Evolutionary conservation across 169 alveolate species (phyloP).

Genomic region (Eimeria tenella): DNA sequence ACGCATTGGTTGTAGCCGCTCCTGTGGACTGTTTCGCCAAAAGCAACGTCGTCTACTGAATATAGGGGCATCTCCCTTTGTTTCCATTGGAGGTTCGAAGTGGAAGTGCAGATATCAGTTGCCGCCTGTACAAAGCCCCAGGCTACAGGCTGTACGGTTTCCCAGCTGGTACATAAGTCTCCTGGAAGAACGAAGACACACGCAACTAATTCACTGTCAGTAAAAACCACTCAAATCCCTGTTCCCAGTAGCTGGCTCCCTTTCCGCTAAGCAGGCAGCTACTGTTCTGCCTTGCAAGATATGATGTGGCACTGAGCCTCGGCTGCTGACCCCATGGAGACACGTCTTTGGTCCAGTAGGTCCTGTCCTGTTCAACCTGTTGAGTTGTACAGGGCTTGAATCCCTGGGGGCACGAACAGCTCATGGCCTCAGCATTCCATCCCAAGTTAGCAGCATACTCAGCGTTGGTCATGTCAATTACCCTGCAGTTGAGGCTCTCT

Average conservation of each 20-base stretch:
- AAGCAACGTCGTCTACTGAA: slow-evolving; percentile 30
- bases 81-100: slow-evolving; percentile 38
- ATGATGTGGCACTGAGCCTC: not conserved
- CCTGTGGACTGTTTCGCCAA: not conserved
- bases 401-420: slow-evolving; percentile 74
- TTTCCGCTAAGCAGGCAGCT: not conserved
- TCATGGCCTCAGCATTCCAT: slow-evolving; percentile 71
- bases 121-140: slow-evolving; percentile 63
- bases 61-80: slow-evolving; percentile 57
- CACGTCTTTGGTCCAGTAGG: slow-evolving; percentile 56
- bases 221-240: too few relatives aligned
- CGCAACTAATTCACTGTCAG: too few relatives aligned
- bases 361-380: slow-evolving; percentile 66
- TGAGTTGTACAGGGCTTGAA: slow-evolving; percentile 60
- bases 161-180: slow-evolving; percentile 23
- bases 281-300: not conserved
- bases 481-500: slow-evolving; percentile 50
- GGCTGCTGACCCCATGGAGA: slow-evolving; percentile 55
- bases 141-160: slow-evolving; percentile 58
- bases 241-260: too few relatives aligned
- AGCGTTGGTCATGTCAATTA: slow-evolving; percentile 27
- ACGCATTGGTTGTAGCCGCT: slow-evolving; percentile 64
- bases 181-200: slow-evolving; percentile 14
- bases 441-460: not conserved
- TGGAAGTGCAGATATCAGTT: slow-evolving; percentile 31